A percentile compares a stretch with the other conserved stretches of the same genome.
Conservation (phyloP, 163 green algal genomes). For the Coccomyxa subellipsoidea region DNA sequence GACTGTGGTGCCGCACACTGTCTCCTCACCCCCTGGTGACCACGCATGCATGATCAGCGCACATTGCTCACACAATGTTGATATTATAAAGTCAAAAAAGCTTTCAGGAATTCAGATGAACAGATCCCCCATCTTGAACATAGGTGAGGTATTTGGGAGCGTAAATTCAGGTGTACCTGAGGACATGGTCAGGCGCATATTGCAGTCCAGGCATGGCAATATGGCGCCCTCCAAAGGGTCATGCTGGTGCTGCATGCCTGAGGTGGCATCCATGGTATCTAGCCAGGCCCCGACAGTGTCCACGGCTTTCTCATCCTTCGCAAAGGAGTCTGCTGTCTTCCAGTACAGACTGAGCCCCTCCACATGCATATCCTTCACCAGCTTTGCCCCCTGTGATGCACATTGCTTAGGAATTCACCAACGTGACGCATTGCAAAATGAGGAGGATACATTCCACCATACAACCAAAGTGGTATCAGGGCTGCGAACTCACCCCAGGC, state of each 20-base stretch:
- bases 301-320: not conserved
- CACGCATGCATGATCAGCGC: no score
- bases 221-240: not conserved
- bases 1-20: not conserved
- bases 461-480: no score
- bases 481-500: not conserved
- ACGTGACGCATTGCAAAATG: no score
- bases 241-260: not conserved
- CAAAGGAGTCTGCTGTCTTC: not conserved
- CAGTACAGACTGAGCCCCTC: conserved; percentile 21
- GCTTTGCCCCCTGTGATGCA: conserved; percentile 1
- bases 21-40: not conserved
- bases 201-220: conserved; percentile 7
- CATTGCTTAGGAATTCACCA: no score
- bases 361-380: conserved; percentile 23
- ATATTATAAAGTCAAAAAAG: no score
- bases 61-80: no score
- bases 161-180: no score
- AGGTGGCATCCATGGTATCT: not conserved
- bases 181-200: conserved; percentile 13
- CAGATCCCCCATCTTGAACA: not conserved
- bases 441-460: no score
- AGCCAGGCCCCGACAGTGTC: not conserved
- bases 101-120: not conserved
- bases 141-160: no score